A percentile compares a stretch with the other conserved stretches of the same genome.
These are phyloP conservation scores for Penicillium canescens DNA, from an alignment of 495 filamentous ascomycete species.

Conservation along the genomic window DNA sequence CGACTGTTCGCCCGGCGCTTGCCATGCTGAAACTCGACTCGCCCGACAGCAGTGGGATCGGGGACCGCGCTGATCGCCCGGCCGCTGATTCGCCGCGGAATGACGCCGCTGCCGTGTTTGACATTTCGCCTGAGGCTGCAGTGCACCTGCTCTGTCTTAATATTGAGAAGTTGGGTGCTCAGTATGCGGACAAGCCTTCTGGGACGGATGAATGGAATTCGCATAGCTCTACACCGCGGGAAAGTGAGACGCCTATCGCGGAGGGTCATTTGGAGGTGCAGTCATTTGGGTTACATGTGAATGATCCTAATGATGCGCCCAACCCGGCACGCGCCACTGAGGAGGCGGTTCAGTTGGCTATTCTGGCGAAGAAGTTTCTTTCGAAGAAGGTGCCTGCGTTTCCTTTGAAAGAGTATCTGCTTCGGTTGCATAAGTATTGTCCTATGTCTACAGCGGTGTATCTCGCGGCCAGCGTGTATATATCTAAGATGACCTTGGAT, in stretches of 20 bases:
- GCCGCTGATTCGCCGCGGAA: slow-evolving; percentile 6
- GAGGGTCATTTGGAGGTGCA: slow-evolving; percentile 14
- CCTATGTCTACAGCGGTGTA: slow-evolving; percentile 97
- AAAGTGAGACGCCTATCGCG: slow-evolving; percentile 47
- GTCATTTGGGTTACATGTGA: slow-evolving; percentile 33
- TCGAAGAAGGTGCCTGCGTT: slow-evolving; percentile 83
- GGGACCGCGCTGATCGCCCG: background rate
- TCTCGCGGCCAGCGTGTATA: slow-evolving; percentile 89
- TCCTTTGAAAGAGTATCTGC: slow-evolving; percentile 78
- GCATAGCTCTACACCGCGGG: slow-evolving; percentile 57
- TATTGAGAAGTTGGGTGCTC: slow-evolving; percentile 69
- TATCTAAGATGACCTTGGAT: slow-evolving; percentile 72
- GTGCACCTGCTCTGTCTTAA: slow-evolving; percentile 73
- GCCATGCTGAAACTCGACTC: slow-evolving; percentile 18
- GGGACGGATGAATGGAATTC: slow-evolving; percentile 18
- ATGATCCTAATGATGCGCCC: slow-evolving; percentile 3
- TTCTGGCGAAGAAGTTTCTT: slow-evolving; percentile 88
- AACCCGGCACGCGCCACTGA: slow-evolving; percentile 4
- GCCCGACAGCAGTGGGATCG: slow-evolving; percentile 9
- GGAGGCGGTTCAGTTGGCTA: slow-evolving; percentile 24
- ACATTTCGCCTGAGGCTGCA: slow-evolving; percentile 70
- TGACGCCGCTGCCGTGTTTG: slow-evolving; percentile 59
- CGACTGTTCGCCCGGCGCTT: slow-evolving; percentile 7
- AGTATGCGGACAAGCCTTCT: slow-evolving; percentile 67
- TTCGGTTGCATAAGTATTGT: slow-evolving; percentile 84